Evolutionary conservation across 768 basidiomycete genomes (phyloP), one percentile per base, ranked within the genome.

Genomic region (Boletus fagicola): DNA sequence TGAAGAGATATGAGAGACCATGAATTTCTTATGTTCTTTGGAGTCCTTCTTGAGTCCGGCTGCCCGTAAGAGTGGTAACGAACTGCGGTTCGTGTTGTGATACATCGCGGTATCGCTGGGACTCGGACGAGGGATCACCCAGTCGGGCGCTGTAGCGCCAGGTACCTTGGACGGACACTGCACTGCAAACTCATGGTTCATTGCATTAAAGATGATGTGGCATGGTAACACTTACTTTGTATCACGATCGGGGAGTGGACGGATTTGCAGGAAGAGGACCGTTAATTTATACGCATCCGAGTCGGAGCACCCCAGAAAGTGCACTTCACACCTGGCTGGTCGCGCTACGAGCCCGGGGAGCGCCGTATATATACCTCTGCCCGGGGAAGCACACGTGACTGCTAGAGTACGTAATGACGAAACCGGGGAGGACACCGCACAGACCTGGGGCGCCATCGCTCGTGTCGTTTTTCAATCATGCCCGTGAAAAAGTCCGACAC

Each of bases 381-480:
- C 1, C 4, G 28, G 28, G 28, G 28, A 28, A 4, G 28, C 6
- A 30, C 62, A 63, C 64, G 65, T 67, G 61, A 66, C 58, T 10
- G 56, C 58, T 51, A 39, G 39, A 10, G 50, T 64, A 36, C 38
- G 49, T 51, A 64, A 53, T 10, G 18, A 15, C 28, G 30, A 31
- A 31, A 12, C 43, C 30, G 13, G 6, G 26, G 31, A 18, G 6
- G 35, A 4, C 2, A 26, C 22, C 36, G 58, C 58, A 66, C 66
- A 53, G 56, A 65, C 61, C 60, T 59, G 50, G 33, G 50, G 33
- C 46, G 28, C 46, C 45, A 44, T 46, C 50, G 45, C 49, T 56
- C 49, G 59, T 54, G 54, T 68, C 52, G 40, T 49, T 53, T 61
- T 50, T 45, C 64, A 56, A 33, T 57, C 67, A 68, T 68, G 67